Evolutionary conservation across 257 asterid species (phyloP), one percentile per base, ranked within the genome.

Genomic region (Solanum neorickii): DNA sequence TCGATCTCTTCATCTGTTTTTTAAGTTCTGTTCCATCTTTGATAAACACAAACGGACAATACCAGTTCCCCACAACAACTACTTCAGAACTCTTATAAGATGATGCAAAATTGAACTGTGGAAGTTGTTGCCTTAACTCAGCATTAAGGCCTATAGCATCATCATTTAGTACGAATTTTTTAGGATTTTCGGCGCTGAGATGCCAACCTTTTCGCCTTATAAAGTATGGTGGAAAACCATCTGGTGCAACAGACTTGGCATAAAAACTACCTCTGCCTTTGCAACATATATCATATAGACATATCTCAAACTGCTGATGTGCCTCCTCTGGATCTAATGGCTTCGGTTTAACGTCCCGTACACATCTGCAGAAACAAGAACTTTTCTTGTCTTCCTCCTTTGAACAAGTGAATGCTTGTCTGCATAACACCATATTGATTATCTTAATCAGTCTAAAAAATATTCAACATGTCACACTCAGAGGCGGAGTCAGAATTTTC

Each of bases 391-490:
- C 95, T 33, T 93, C 98, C 85, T 93, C 98, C 44, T 66, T 92
- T 2, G 98, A 95, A 88, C 95, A 94, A 27, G 93, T 88, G 47
- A 87, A 88, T 10, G 94, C 96, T 88, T 95, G 87, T 88, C 98
- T 95, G 87, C 12, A 87, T 59, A 86, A 21, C 42, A 27, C 6
- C 66, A 78, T 3, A 46, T 78, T 16, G 11, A 27, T 78, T 46
- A 78, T 13, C 6, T 78, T 78, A 4, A 23, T 4, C 41, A 44
- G 33, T 25, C 1, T 46, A 76, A n/a, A 76, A n/a, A 41, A 41
- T 13, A 42, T 42, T 76, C n/a, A 56, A 52, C n/a, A 52, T 52
- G 62, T 52, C n/a, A 52, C 62, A 52, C 60, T 7, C 44, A 6
- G 39, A 37, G 39, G 7, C 39, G 39, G 1, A 37, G 39, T 1